These are phyloP conservation scores for Fusarium euwallaceae DNA, from an alignment of 2,329 filamentous ascomycete species.

Conservation along the genomic window DNA sequence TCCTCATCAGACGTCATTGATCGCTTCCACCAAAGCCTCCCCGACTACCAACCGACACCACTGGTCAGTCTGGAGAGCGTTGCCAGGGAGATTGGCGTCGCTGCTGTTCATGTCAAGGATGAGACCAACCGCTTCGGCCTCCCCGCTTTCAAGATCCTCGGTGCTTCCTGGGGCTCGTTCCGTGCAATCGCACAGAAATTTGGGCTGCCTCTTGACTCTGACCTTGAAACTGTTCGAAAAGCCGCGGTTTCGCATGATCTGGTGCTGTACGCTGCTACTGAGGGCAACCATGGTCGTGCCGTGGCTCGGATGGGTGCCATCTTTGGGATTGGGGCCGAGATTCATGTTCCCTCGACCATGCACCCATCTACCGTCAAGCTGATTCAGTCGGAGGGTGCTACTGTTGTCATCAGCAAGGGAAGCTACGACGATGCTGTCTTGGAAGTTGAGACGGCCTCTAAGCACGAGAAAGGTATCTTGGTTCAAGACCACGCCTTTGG, in stretches of 20 bases:
- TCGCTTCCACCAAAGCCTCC: slow-evolving; percentile 71
- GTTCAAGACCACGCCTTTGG: slow-evolving; percentile 78
- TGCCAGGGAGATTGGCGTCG: slow-evolving; percentile 69
- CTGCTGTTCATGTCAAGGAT: slow-evolving; percentile 75
- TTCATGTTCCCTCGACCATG: slow-evolving; percentile 75
- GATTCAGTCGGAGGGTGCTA: slow-evolving; percentile 74
- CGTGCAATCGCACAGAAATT: slow-evolving; percentile 65
- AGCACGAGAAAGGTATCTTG: slow-evolving; percentile 62
- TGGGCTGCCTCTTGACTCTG: slow-evolving; percentile 56
- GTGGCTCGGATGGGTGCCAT: slow-evolving; percentile 76
- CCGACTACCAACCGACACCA: slow-evolving; percentile 67
- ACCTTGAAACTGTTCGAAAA: slow-evolving; percentile 58
- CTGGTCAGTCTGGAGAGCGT: slow-evolving; percentile 65
- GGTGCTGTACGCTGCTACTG: slow-evolving; percentile 73
- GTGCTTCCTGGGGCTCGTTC: slow-evolving; percentile 80
- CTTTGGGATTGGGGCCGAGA: slow-evolving; percentile 65
- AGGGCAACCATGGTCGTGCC: slow-evolving; percentile 83
- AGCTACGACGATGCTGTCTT: slow-evolving; percentile 75
- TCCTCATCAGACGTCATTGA: slow-evolving; percentile 30
- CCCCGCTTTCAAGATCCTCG: slow-evolving; percentile 83
- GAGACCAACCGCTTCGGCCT: slow-evolving; percentile 77
- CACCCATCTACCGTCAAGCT: slow-evolving; percentile 63
- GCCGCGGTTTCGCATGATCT: slow-evolving; percentile 50
- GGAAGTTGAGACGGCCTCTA: slow-evolving; percentile 59
- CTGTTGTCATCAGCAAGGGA: slow-evolving; percentile 66